Evolutionary conservation across 495 filamentous ascomycete genomes (phyloP), one percentile per base, ranked within the genome.

Genomic region (Trichoderma virens): DNA sequence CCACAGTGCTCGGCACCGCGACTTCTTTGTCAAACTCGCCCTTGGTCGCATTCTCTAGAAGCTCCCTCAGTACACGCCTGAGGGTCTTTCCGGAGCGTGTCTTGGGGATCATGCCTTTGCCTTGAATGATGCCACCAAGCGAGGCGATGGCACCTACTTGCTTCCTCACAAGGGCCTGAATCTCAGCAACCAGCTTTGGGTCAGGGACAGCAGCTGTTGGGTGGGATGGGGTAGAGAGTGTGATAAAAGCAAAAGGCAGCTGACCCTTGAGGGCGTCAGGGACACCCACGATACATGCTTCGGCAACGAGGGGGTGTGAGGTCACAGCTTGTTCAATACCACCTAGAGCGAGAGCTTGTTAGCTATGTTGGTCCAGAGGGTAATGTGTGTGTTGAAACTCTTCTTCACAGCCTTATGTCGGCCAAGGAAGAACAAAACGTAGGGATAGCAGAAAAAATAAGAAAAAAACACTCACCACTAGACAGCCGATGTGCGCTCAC

Each of bases 401-500:
- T n/a, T n/a, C n/a, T n/a, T n/a, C n/a, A n/a, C n/a, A n/a, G n/a
- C n/a, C n/a, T n/a, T n/a, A n/a, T n/a, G n/a, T n/a, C n/a, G n/a
- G n/a, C n/a, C n/a, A n/a, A n/a, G n/a, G n/a, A n/a, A n/a, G n/a
- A n/a, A n/a, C n/a, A n/a, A n/a, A n/a, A n/a, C 18, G 11, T 16
- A 41, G 9, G 5, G 18, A 41, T 2, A 41, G 5, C 9, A 41
- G 38, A 51, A 51, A n/a, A n/a, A n/a, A n/a, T n/a, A 7, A 25
- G 23, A 35, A 35, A 32, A 39, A 6, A 35, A 28, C n/a, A 71
- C 78, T 63, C 78, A 89, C 89, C 92, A 2, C 92, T 97, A 69
- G 87, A 90, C 66, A 97, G 92, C 4, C 93, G 85, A 76, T 97
- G 93, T 2, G 93, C 93, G 31, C 93, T 92, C 1, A 96, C 93